phyloP scores from a whole-genome alignment of 495 filamentous ascomycete species.

The Clohesyomyces aquaticus region DNA sequence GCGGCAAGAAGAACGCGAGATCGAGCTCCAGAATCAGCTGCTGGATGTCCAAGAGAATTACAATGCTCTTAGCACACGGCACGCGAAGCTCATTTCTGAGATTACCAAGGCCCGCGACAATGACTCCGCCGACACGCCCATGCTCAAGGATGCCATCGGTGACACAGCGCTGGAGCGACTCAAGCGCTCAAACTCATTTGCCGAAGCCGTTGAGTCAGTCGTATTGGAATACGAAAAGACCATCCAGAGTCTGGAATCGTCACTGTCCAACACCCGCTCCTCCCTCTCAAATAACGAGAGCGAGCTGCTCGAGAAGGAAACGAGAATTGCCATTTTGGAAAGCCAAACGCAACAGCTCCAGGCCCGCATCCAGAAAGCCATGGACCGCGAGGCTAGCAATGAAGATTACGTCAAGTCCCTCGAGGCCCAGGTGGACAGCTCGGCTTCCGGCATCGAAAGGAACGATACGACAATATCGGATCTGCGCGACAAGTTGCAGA shows the following conservation, averaged over 20 bases:
- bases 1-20: constrained; percentile 80
- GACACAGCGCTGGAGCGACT: constrained; percentile 85
- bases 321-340: constrained; percentile 87
- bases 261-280: constrained; percentile 84
- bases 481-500: constrained; percentile 85
- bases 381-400: constrained; percentile 85
- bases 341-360: constrained; percentile 90
- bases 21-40: constrained; percentile 91
- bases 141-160: constrained; percentile 61
- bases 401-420: constrained; percentile 91
- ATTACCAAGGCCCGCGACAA: constrained; percentile 81
- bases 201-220: constrained; percentile 91
- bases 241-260: constrained; percentile 90
- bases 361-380: constrained; percentile 80
- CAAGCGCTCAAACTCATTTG: constrained; percentile 92
- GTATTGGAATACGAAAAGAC: constrained; percentile 99
- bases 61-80: constrained; percentile 81
- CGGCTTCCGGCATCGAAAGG: constrained; percentile 90
- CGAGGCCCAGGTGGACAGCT: constrained; percentile 84
- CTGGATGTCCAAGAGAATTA: constrained; percentile 96
- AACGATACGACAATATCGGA: constrained; percentile 82
- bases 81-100: constrained; percentile 93
- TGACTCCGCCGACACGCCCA: constrained; percentile 56
- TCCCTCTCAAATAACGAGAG: constrained; percentile 84
- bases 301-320: constrained; percentile 86